Conservation (phyloP, 352 stramenopile genomes). For the Phytopythium boreale region DNA sequence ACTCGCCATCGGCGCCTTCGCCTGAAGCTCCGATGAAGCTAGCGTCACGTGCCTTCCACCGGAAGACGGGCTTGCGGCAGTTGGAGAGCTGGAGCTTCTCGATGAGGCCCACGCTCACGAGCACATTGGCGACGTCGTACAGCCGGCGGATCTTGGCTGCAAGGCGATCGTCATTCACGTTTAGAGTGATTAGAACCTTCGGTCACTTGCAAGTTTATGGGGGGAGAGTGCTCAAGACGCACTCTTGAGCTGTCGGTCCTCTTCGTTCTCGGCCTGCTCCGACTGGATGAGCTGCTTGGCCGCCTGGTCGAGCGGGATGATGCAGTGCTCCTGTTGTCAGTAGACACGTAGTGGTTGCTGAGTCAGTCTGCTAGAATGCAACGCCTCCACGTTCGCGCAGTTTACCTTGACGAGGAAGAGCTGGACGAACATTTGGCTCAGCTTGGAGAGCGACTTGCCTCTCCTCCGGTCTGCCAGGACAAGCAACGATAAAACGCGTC, state of each 20-base stretch:
- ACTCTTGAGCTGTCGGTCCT: conserved; percentile 84
- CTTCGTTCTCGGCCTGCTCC: conserved; percentile 70
- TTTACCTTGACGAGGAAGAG: conserved; percentile 90
- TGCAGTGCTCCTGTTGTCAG: conserved; percentile 68
- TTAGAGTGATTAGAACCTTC: background rate
- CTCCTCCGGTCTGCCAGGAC: conserved; percentile 47
- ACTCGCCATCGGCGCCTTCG: background rate
- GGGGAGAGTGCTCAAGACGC: conserved; percentile 10
- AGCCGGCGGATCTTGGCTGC: conserved; percentile 93
- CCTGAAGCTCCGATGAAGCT: no score
- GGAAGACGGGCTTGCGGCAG: conserved; percentile 81
- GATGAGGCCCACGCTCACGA: conserved; percentile 91
- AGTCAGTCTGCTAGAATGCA: background rate
- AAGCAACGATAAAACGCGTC: background rate
- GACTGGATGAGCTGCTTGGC: conserved; percentile 93
- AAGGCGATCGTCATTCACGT: background rate
- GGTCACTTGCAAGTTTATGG: background rate
- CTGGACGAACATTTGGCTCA: conserved; percentile 95
- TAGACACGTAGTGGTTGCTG: background rate
- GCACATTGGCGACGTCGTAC: conserved; percentile 98
- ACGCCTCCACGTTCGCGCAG: conserved; percentile 7
- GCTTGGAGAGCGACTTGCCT: conserved; percentile 87
- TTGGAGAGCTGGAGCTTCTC: conserved; percentile 86
- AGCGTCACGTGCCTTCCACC: conserved; percentile 53
- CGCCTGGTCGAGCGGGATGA: conserved; percentile 92